Evolutionary conservation across 768 basidiomycete genomes (phyloP), one percentile per base, ranked within the genome.

Genomic region (Boletus patriciae): DNA sequence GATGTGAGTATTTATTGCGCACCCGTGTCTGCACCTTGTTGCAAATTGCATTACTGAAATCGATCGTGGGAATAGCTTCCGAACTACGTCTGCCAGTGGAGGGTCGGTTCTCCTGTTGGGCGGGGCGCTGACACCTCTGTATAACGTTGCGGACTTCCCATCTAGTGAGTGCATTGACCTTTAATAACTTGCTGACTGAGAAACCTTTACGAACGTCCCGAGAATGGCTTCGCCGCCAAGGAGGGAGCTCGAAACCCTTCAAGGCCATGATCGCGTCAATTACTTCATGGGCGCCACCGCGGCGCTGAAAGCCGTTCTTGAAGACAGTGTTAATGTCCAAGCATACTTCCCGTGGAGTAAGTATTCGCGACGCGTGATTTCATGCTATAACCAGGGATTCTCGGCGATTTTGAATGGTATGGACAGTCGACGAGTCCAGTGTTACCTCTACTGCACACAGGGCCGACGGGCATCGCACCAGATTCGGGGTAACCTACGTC

Each of bases 321-420:
- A 27, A 27, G 27, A 27, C 27, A 27, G 27, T 27, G 83, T 88
- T 19, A 83, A 86, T 48, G 72, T 87, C 53, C 70, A 77, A 31
- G 76, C 80, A 1, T 89, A 87, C 68, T 86, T 87, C 74, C 80
- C 84, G 2, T 87, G 86, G 85, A 86, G 84, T 84, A 58, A 45
- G 83, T 73, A 16, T 50, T 46, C 23, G 42, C 44, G 38, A n/a
- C 1, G 33, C 37, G 41, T 18, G 36, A 37, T 54, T 31, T 53
- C 31, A 21, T 42, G 21, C 54, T 12, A 23, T 50, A 31, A 34
- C 27, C 38, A 43, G 19, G 83, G 74, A 76, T 88, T 64, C 67
- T 88, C 43, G 86, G 87, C 64, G 87, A 87, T 70, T 86, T 88
- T 58, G 86, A 88, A 71, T 87, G 87, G 83, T 70, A 48, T 15